These are phyloP conservation scores for Cyberlindnera maritima DNA, from an alignment of 805 yeast species.

Conservation along the genomic window DNA sequence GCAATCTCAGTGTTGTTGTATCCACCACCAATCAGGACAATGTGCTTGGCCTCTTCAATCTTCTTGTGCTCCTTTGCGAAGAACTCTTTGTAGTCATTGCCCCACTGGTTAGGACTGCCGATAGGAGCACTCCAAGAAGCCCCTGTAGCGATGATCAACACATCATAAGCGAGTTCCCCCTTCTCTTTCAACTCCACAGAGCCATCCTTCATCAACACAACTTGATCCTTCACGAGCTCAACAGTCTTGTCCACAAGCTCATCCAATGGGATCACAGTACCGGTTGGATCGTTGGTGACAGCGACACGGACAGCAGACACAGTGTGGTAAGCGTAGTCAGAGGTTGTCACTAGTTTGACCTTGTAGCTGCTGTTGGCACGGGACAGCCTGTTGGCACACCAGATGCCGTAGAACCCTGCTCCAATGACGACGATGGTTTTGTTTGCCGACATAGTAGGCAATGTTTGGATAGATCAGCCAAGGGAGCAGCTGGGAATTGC, in stretches of 20 bases:
- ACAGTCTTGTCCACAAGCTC: slow-evolving; percentile 21
- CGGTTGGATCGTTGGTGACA: slow-evolving; percentile 19
- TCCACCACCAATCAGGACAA: slow-evolving; percentile 34
- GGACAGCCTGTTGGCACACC: slow-evolving; percentile 21
- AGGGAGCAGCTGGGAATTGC: no score
- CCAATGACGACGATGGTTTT: slow-evolving; percentile 24
- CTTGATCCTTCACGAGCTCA: slow-evolving; percentile 24
- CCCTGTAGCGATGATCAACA: slow-evolving; percentile 32
- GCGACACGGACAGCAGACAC: slow-evolving; percentile 21
- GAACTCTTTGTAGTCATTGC: slow-evolving; percentile 16
- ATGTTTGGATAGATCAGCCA: no score
- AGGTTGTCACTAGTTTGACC: slow-evolving; percentile 18
- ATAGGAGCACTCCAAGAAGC: slow-evolving; percentile 30
- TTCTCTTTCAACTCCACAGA: slow-evolving; percentile 15
- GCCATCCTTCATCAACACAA: slow-evolving; percentile 17
- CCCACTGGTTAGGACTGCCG: slow-evolving; percentile 15
- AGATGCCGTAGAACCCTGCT: slow-evolving; percentile 25
- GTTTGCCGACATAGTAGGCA: background rate
- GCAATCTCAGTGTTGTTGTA: slow-evolving; percentile 30
- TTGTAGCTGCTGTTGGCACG: slow-evolving; percentile 3
- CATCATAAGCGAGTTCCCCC: slow-evolving; percentile 21
- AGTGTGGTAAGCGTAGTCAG: slow-evolving; percentile 16
- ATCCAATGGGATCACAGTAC: slow-evolving; percentile 18
- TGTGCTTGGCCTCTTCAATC: slow-evolving; percentile 19
- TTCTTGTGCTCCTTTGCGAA: slow-evolving; percentile 14